These are phyloP conservation scores for Cryoendolithus antarcticus DNA, from an alignment of 2,329 filamentous ascomycete species.

Conservation along the genomic window DNA sequence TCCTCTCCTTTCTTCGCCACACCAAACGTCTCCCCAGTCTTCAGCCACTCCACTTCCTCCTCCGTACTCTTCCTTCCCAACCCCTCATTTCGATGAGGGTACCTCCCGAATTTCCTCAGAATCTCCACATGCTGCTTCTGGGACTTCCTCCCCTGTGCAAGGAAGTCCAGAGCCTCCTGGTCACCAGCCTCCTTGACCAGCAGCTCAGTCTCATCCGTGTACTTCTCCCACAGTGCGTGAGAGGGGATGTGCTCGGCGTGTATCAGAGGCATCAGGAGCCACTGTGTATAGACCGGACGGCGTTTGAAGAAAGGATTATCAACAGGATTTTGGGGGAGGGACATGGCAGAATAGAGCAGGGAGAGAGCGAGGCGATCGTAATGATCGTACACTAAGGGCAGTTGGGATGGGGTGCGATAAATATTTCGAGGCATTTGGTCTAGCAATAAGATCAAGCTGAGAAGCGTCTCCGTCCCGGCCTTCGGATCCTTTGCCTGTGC, in stretches of 20 bases:
- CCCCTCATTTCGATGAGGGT: constrained; percentile 45
- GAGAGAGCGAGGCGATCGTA: constrained; percentile 42
- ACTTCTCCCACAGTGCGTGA: constrained; percentile 30
- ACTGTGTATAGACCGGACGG: constrained; percentile 31
- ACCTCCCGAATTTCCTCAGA: constrained; percentile 43
- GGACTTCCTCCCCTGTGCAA: constrained; percentile 24
- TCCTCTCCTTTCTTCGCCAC: constrained; percentile 14
- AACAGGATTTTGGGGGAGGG: constrained; percentile 5
- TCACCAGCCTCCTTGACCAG: constrained; percentile 24
- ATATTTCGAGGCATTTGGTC: constrained; percentile 54
- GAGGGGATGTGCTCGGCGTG: constrained; percentile 41
- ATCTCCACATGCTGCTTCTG: constrained; percentile 39
- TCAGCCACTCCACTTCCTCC: constrained; percentile 41
- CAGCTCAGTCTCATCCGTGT: constrained; percentile 21
- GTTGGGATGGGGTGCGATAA: constrained; percentile 36
- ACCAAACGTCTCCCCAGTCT: constrained; percentile 32
- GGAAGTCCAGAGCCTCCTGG: constrained; percentile 17
- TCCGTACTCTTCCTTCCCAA: constrained; percentile 37
- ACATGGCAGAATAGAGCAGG: constrained; percentile 25
- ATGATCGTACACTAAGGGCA: constrained; percentile 39
- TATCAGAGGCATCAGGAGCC: constrained; percentile 50
- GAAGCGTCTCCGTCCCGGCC: constrained; percentile 21
- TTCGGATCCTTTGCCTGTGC: constrained; percentile 15
- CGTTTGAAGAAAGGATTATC: constrained; percentile 4
- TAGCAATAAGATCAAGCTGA: constrained; percentile 45